Evolutionary conservation across 139 green algal species (phyloP).

Genomic region (Mychonastes homosphaera): DNA sequence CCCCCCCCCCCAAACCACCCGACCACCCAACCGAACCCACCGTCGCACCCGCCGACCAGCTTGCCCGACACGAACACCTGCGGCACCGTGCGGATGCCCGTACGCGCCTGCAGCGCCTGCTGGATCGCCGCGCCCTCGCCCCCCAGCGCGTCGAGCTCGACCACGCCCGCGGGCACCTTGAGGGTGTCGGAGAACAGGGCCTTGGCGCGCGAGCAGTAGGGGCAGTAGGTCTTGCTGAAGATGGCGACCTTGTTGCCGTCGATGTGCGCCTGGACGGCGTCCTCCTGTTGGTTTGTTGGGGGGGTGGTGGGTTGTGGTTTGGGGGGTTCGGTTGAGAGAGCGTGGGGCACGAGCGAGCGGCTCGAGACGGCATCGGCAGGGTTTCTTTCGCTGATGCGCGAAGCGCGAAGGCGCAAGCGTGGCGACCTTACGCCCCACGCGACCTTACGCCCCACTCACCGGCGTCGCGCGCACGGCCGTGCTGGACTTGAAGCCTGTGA

Average conservation of each 20-base stretch:
- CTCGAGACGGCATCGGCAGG: too few species aligned
- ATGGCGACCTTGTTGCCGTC: constrained; percentile 29
- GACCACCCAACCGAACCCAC: constrained; percentile 21
- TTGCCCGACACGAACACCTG: constrained; percentile 66
- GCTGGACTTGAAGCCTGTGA: too few species aligned
- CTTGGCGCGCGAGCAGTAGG: constrained; percentile 48
- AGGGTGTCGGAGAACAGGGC: constrained; percentile 38
- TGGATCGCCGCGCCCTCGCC: constrained; percentile 52
- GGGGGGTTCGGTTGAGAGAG: too few species aligned
- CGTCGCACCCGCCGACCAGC: constrained; percentile 63
- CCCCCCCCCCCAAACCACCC: too few species aligned
- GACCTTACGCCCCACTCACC: too few species aligned
- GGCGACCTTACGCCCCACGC: too few species aligned
- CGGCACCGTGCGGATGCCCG: constrained; percentile 50
- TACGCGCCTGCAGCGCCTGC: constrained; percentile 33
- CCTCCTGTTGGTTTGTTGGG: too few species aligned
- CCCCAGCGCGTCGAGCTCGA: constrained; percentile 43
- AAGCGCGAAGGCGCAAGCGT: too few species aligned
- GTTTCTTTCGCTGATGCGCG: too few species aligned
- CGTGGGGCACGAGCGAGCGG: too few species aligned
- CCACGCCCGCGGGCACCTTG: constrained; percentile 37
- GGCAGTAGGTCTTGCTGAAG: constrained; percentile 24
- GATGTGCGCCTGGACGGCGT: constrained; percentile 34
- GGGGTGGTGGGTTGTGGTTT: too few species aligned
- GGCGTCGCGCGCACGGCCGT: too few species aligned